These are phyloP conservation scores for Fusarium sp. DNA, from an alignment of 2,329 filamentous ascomycete genomes.

Conservation along the genomic window DNA sequence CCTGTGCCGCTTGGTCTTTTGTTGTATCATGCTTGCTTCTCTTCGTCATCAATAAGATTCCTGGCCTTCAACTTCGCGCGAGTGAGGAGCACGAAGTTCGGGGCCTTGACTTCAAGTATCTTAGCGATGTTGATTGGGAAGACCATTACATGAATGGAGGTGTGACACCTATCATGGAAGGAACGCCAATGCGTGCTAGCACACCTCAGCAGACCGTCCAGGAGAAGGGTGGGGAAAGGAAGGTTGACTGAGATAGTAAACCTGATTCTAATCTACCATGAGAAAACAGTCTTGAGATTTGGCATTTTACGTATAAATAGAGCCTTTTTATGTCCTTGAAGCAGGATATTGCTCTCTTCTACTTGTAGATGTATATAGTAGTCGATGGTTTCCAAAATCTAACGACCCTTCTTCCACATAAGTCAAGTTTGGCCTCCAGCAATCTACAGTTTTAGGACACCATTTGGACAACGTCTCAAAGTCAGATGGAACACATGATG, in stretches of 20 bases:
- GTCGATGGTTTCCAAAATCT: no score
- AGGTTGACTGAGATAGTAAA: not conserved
- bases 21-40: slow-evolving; percentile 65
- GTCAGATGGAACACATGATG: no score
- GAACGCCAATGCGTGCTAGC: slow-evolving; percentile 17
- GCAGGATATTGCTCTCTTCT: no score
- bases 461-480: no score
- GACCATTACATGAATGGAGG: slow-evolving; percentile 37
- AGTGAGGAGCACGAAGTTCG: slow-evolving; percentile 67
- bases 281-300: not conserved
- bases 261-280: not conserved
- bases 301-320: no score
- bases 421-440: no score
- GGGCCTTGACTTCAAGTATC: slow-evolving; percentile 61
- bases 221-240: slow-evolving; percentile 25
- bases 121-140: slow-evolving; percentile 49
- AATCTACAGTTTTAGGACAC: no score
- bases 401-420: no score
- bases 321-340: no score
- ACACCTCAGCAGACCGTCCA: slow-evolving; percentile 19
- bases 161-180: slow-evolving; percentile 37
- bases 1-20: slow-evolving; percentile 69
- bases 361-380: no score
- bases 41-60: slow-evolving; percentile 69
- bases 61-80: slow-evolving; percentile 67